Evolutionary conservation across 257 asterid genomes (phyloP).

Genomic region (Euphrasia confusa): DNA sequence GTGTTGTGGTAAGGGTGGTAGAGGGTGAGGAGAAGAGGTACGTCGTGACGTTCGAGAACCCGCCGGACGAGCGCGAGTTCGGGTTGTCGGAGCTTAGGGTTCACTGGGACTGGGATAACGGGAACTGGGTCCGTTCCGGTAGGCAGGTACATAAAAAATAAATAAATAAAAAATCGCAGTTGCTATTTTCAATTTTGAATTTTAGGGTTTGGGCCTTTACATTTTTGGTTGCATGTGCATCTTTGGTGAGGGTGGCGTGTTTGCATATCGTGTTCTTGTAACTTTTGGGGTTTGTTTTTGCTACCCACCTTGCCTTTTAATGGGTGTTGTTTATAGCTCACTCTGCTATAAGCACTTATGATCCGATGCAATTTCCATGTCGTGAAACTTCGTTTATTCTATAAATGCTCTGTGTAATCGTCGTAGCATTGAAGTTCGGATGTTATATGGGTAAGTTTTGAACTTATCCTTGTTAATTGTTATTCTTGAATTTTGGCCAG

Average conservation of each 20-base stretch:
- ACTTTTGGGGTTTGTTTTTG: constrained; percentile 3
- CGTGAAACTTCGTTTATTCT: background rate
- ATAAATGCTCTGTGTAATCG: constrained; percentile 1
- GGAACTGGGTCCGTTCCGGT: constrained; percentile 50
- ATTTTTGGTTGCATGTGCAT: background rate
- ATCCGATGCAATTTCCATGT: constrained; percentile 1
- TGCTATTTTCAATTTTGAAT: background rate
- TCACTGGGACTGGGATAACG: constrained; percentile 61
- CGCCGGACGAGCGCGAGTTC: constrained; percentile 56
- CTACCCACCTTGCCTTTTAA: background rate
- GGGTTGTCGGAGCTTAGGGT: constrained; percentile 45
- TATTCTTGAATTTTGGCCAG: constrained; percentile 38
- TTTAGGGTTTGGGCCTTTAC: background rate
- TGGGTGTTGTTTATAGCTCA: background rate
- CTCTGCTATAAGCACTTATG: background rate
- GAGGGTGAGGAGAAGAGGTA: constrained; percentile 28
- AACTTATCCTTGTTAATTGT: constrained; percentile 7
- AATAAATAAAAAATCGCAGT: too few species aligned
- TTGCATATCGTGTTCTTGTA: background rate
- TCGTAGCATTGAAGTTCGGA: background rate
- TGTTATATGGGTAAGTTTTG: constrained; percentile 2
- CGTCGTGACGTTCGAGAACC: constrained; percentile 41
- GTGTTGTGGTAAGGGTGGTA: constrained; percentile 32
- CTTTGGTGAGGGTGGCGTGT: background rate
- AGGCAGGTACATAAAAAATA: constrained; percentile 37